Percentiles rank a stretch among this genome's conserved stretches.
Conservation (phyloP, 2,329 filamentous ascomycete genomes). For the Hypoxylon sp. region DNA sequence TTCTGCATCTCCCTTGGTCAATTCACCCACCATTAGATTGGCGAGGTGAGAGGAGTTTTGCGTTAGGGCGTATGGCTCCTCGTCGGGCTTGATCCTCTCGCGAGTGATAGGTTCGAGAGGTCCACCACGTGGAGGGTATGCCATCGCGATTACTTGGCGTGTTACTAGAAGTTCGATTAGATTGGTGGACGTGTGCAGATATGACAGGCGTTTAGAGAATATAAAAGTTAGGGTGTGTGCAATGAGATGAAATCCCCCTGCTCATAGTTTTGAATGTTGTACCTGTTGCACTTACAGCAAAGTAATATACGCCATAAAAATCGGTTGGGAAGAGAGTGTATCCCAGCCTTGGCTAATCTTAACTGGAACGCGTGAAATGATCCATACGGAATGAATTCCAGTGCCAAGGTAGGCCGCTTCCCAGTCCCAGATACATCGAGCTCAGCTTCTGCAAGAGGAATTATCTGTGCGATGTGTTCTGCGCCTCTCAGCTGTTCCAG, state of each 20-base stretch:
- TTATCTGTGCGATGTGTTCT: constrained; percentile 18
- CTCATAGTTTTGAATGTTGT: too few species aligned
- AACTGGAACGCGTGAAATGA: neutral
- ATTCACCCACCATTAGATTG: constrained; percentile 14
- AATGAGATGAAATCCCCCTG: neutral
- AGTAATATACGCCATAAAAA: constrained; percentile 18
- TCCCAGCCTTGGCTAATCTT: neutral
- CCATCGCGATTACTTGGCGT: constrained; percentile 18
- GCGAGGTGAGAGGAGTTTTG: constrained; percentile 10
- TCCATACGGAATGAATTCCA: constrained; percentile 19
- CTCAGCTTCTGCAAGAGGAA: neutral
- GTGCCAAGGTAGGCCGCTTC: constrained; percentile 16
- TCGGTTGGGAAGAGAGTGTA: neutral
- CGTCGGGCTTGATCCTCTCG: neutral
- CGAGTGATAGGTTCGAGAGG: neutral
- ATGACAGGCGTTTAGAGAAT: neutral
- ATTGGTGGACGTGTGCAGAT: neutral
- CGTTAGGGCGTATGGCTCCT: neutral
- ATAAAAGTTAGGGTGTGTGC: neutral
- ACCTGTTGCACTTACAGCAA: constrained; percentile 24
- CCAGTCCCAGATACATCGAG: constrained; percentile 11
- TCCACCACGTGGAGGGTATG: neutral
- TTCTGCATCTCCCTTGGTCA: neutral
- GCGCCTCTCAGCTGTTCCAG: constrained; percentile 16
- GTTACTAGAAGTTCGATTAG: constrained; percentile 12